phyloP scores from a whole-genome alignment of 1,284 basidiomycete genomes.

The Mycosarcoma maydis region DNA sequence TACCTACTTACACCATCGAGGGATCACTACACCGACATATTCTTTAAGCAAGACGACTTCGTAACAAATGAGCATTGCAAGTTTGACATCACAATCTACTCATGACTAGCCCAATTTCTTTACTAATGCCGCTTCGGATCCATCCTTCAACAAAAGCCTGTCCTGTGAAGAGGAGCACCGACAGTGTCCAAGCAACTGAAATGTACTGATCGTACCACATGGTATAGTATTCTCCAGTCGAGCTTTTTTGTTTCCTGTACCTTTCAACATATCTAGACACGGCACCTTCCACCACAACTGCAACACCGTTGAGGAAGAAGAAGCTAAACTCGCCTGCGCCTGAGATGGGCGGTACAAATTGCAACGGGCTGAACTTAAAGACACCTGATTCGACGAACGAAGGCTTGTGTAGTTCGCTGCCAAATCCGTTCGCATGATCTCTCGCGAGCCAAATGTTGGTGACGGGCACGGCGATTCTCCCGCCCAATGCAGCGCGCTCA shows the following conservation, averaged over 20 bases:
- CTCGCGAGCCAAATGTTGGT: conserved; percentile 43
- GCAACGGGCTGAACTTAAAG: conserved; percentile 19
- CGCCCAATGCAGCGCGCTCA: conserved; percentile 45
- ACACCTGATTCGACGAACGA: neutral
- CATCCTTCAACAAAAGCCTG: conserved; percentile 52
- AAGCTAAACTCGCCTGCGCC: conserved; percentile 53
- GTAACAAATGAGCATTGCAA: neutral
- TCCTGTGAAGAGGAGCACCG: conserved; percentile 46
- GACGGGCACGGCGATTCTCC: conserved; percentile 39
- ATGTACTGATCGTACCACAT: conserved; percentile 43
- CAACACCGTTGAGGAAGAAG: conserved; percentile 51
- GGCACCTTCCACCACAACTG: conserved; percentile 46
- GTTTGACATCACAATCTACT: neutral
- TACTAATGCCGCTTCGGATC: conserved; percentile 45
- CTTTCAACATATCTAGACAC: conserved; percentile 24
- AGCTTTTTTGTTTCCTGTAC: conserved; percentile 13
- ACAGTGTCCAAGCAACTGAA: conserved; percentile 39
- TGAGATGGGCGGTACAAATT: conserved; percentile 44
- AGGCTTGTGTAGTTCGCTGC: conserved; percentile 24
- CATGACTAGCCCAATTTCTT: conserved; percentile 28
- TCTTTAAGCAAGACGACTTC: too few species aligned
- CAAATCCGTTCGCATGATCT: conserved; percentile 36
- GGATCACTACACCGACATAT: too few species aligned
- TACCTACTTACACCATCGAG: too few species aligned
- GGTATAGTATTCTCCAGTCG: conserved; percentile 19